phyloP scores from a whole-genome alignment of 2,329 filamentous ascomycete genomes.

The Cordyceps fumosorosea region DNA sequence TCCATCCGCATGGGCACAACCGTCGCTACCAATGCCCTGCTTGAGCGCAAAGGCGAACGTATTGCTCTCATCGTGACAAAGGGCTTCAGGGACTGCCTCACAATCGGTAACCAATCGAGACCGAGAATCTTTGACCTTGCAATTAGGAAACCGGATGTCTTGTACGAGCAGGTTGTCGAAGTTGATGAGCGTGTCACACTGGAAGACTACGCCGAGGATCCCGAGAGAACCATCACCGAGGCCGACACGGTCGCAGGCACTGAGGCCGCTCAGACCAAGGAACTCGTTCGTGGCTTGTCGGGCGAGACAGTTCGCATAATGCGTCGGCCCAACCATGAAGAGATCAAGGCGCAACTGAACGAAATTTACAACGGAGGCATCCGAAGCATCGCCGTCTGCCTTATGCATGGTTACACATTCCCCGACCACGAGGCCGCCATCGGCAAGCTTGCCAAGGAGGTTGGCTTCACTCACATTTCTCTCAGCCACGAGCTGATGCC shows the following conservation, averaged over 20 bases:
- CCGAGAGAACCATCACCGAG: slow-evolving; percentile 50
- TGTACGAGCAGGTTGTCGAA: slow-evolving; percentile 83
- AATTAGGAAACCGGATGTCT: slow-evolving; percentile 77
- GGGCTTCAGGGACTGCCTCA: slow-evolving; percentile 80
- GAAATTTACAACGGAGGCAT: slow-evolving; percentile 60
- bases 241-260: slow-evolving; percentile 49
- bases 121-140: slow-evolving; percentile 88
- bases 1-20: slow-evolving; percentile 96
- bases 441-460: slow-evolving; percentile 67
- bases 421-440: slow-evolving; percentile 77
- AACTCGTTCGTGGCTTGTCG: slow-evolving; percentile 60
- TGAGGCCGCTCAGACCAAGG: slow-evolving; percentile 42
- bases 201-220: slow-evolving; percentile 89
- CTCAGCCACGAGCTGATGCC: slow-evolving; percentile 35
- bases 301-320: slow-evolving; percentile 65
- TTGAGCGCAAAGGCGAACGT: slow-evolving; percentile 84
- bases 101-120: slow-evolving; percentile 84
- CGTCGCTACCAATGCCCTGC: slow-evolving; percentile 83
- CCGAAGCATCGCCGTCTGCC: slow-evolving; percentile 76
- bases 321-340: slow-evolving; percentile 47
- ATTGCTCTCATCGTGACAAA: slow-evolving; percentile 83
- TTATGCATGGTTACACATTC: slow-evolving; percentile 92
- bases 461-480: slow-evolving; percentile 71
- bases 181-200: slow-evolving; percentile 85
- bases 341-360: slow-evolving; percentile 53